Percentiles rank a stretch among this genome's conserved stretches.
Conservation (phyloP, 768 basidiomycete genomes). For the Russula brevipes region DNA sequence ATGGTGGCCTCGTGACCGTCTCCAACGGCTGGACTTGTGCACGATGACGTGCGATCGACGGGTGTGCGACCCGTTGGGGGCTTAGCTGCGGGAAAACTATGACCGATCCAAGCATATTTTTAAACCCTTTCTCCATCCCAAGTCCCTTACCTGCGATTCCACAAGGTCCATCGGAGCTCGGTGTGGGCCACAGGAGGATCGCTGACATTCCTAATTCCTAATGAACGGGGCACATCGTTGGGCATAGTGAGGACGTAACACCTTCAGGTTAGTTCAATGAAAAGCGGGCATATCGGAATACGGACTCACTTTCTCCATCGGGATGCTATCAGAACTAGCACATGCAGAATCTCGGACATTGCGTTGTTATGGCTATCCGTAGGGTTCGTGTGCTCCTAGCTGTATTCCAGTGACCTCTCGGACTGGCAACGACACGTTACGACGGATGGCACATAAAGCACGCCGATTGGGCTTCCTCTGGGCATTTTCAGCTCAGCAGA, state of each 20-base stretch:
- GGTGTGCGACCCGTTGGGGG: neutral
- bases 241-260: neutral
- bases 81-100: neutral
- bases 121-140: neutral
- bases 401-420: neutral
- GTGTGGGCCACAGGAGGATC: slow-evolving; percentile 6
- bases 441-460: neutral
- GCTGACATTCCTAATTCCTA: neutral
- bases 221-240: neutral
- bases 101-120: neutral
- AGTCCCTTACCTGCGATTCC: neutral
- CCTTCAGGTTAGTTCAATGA: neutral
- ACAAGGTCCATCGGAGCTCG: slow-evolving; percentile 2
- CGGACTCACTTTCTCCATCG: slow-evolving; percentile 1
- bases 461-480: neutral
- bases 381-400: neutral
- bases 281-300: neutral
- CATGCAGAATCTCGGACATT: neutral
- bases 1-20: neutral
- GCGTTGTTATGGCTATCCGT: neutral
- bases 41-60: slow-evolving; percentile 14
- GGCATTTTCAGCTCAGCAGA: neutral
- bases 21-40: neutral
- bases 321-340: neutral
- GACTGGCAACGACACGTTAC: neutral